These are phyloP conservation scores for Tagetes erecta DNA, from an alignment of 129 eudicot species.

Conservation along the genomic window DNA sequence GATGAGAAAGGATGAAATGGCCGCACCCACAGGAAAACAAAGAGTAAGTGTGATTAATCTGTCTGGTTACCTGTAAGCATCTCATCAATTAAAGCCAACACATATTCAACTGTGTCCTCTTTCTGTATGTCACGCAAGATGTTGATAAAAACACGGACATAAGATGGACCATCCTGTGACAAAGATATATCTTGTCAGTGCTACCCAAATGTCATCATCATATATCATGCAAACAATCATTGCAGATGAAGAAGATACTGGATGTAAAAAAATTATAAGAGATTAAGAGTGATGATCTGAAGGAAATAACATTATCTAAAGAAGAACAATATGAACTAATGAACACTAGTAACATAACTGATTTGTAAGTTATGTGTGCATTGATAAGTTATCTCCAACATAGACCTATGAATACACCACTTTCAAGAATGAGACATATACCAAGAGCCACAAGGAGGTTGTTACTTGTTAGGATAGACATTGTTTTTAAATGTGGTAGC, in stretches of 20 bases:
- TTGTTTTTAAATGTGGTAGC: not conserved
- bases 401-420: slow-evolving; percentile 1
- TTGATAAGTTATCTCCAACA: slow-evolving; percentile 5
- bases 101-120: slow-evolving; percentile 95
- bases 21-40: not conserved
- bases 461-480: slow-evolving; percentile 11
- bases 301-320: not conserved
- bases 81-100: slow-evolving; percentile 80
- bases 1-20: slow-evolving; percentile 23
- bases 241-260: slow-evolving; percentile 15
- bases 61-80: slow-evolving; percentile 70
- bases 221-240: slow-evolving; percentile 1
- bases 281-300: not conserved
- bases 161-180: slow-evolving; percentile 89
- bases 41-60: slow-evolving; percentile 11
- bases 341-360: not conserved
- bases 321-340: not conserved
- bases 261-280: not conserved
- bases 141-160: slow-evolving; percentile 53
- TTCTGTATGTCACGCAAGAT: slow-evolving; percentile 39
- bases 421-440: not conserved
- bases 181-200: slow-evolving; percentile 25
- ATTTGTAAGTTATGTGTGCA: slow-evolving; percentile 1
- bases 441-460: not conserved
- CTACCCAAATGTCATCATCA: slow-evolving; percentile 12